Base-by-base conservation (phyloP, 2,329 filamentous ascomycete species). In the Sclerotinia trifoliorum region DNA sequence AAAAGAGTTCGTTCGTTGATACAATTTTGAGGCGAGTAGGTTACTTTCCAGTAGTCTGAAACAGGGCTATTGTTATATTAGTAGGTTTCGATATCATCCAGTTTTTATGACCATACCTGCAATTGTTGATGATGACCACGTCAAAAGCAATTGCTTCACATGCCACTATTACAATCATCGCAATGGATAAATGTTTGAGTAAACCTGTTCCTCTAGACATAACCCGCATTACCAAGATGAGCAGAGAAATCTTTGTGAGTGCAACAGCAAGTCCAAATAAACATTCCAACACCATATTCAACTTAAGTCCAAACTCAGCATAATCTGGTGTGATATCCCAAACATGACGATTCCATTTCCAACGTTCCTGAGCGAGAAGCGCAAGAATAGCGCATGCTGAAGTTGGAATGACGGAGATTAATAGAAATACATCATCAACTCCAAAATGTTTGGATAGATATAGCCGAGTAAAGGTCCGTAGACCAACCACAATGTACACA, bases 1-100 rank as follows among this genome's bases (percentile, higher is more conserved):
- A 86, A 79, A 66, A 86, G 83, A 0, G 78, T 77, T 6, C 81
- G 80, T 69, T 87, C 79, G 24, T 84, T 73, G 58, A 85, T 81
- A 63, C 83, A 81, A 17, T 81, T 70, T 57, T 78, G 75, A 1
- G 77, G 74, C 19, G 60, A 44, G 48, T 69, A 24, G 1, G 77
- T 76, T 1, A 80, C 56, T 1, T 75, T 77, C 80, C 80, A 81
- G 70, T 77, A 79, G 13, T 73, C 74, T 11, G 76, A 77, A 6
- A 80, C 58, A 17, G 79, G 79, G 21, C 79, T 80, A 35, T 55
- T 55, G 39, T 52, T 26, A 15, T 42, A 39, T 66, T 48, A 66
- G 58, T 13, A 24, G 17, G 11, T 51, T 17, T 35, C 13, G 21
- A 54, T 7, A 51, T 17, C 48, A 8, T 35, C 10, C 11, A 68